A percentile compares a stretch with the other conserved stretches of the same genome.
Evolutionary conservation across 1,284 basidiomycete species (phyloP).

Genomic region (Ceratobasidium sp.): DNA sequence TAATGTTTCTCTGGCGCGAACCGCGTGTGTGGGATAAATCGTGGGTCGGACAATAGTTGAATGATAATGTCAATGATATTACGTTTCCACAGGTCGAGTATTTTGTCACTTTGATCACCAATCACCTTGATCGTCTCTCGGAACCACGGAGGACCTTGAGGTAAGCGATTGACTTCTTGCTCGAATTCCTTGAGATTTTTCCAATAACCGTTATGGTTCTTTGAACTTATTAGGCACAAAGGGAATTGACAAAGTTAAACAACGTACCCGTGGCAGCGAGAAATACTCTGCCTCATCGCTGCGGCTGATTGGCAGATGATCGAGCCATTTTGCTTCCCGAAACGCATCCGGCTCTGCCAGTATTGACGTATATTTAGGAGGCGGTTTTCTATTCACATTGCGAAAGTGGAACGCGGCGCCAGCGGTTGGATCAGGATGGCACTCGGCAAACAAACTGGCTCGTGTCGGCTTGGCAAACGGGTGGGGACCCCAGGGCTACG

Average conservation of each 20-base stretch:
- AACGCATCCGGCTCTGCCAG: background rate
- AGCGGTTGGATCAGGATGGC: slow-evolving; percentile 6
- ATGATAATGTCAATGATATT: slow-evolving; percentile 58
- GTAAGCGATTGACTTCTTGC: slow-evolving; percentile 52
- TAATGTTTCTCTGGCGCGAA: slow-evolving; percentile 26
- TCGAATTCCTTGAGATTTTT: slow-evolving; percentile 50
- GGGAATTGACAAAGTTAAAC: background rate
- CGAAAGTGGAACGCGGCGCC: background rate
- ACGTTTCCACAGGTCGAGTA: slow-evolving; percentile 56
- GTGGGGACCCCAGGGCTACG: background rate
- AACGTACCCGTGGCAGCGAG: background rate
- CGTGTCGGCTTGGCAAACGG: background rate
- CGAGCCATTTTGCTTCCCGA: background rate
- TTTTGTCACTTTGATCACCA: slow-evolving; percentile 51
- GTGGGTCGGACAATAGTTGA: slow-evolving; percentile 49
- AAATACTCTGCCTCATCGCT: background rate
- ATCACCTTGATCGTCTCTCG: slow-evolving; percentile 51
- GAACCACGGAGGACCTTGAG: slow-evolving; percentile 52
- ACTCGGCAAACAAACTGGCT: background rate
- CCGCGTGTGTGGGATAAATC: slow-evolving; percentile 17
- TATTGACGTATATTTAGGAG: background rate
- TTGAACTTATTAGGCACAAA: background rate
- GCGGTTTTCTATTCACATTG: background rate
- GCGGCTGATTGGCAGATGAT: background rate
- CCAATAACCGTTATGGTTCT: slow-evolving; percentile 46